Evolutionary conservation across 1,139 yeast genomes (phyloP).

Genomic region (Candida tetrigidarum): DNA sequence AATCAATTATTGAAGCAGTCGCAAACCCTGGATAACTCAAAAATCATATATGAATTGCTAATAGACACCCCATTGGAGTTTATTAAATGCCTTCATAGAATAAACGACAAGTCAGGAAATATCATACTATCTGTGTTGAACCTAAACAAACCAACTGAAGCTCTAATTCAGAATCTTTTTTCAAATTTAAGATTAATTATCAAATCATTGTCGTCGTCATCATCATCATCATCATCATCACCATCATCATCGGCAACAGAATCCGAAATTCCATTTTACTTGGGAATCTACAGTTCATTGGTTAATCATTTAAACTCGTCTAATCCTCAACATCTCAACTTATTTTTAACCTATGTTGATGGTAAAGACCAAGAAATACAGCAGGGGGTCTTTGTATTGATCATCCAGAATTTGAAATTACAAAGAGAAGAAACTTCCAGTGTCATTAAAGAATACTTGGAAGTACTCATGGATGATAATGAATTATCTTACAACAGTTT

Average conservation of each 20-base stretch:
- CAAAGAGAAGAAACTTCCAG: conserved; percentile 21
- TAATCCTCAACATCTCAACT: conserved; percentile 28
- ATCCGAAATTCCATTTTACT: conserved; percentile 15
- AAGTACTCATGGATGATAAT: conserved; percentile 24
- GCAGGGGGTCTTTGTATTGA: conserved; percentile 29
- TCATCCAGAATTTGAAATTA: conserved; percentile 28
- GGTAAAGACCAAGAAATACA: conserved; percentile 20
- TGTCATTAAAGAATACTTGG: conserved; percentile 29
- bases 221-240: too few relatives aligned
- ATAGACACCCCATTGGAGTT: conserved; percentile 24
- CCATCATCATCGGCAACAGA: too few relatives aligned
- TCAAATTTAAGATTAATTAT: conserved; percentile 19
- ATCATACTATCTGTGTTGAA: conserved; percentile 7
- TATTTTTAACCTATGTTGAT: conserved; percentile 26
- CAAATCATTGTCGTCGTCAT: background rate
- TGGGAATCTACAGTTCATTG: conserved; percentile 17
- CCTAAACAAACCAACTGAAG: conserved; percentile 2
- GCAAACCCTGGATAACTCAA: conserved; percentile 17
- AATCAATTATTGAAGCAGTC: conserved; percentile 17
- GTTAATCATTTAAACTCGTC: conserved; percentile 22
- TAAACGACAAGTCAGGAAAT: conserved; percentile 23
- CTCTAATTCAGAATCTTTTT: conserved; percentile 17
- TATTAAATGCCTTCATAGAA: conserved; percentile 20
- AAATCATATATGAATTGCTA: conserved; percentile 22
- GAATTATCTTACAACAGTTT: conserved; percentile 19